Evolutionary conservation across 1,284 basidiomycete genomes (phyloP), one percentile per base, ranked within the genome.

Genomic region (Phellinidium pouzarii): DNA sequence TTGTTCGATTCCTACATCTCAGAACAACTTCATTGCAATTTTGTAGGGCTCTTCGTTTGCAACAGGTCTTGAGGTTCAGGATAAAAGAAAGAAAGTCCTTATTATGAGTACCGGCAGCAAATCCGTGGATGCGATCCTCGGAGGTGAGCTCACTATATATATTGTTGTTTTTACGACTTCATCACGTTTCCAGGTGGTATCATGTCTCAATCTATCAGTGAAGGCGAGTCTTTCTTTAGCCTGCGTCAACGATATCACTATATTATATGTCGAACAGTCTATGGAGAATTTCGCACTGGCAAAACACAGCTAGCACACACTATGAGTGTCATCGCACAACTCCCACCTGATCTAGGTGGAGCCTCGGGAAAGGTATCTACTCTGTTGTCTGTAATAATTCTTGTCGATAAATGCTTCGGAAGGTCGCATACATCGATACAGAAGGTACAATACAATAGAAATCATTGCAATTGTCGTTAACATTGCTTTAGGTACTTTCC

Each of bases 291-390:
- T 64, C 79, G 87, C 19, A 92, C 90, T 0, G 89, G 89, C 38
- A 92, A 95, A 72, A 95, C 93, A 4, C 93, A 95, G 64, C 74
- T 95, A 40, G 90, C 89, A 23, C 92, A 95, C 69, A 96, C 92
- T 6, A 86, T 95, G 75, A 91, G 89, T 60, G 90, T 96, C 9
- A 74, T 92, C 6, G 71, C 90, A 2, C 94, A 96, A 64, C 77
- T 96, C 31, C 93, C 94, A 20, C 73, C 82, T 3, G 92, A 95
- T 52, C 79, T 94, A 64, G 93, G 93, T 11, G 93, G 93, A 7
- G 93, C 90, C 0, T 78, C 84, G 22, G 93, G 93, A 45, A 95
- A 94, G 74, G 87, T 84, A 53, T 38, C 62, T 41, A 1, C 42
- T 55, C 31, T 4, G 36, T 50, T 36, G 9, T 29, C 26, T n/a